These are phyloP conservation scores for Sphaceloma murrayae DNA, from an alignment of 2,329 filamentous ascomycete genomes.

Conservation along the genomic window DNA sequence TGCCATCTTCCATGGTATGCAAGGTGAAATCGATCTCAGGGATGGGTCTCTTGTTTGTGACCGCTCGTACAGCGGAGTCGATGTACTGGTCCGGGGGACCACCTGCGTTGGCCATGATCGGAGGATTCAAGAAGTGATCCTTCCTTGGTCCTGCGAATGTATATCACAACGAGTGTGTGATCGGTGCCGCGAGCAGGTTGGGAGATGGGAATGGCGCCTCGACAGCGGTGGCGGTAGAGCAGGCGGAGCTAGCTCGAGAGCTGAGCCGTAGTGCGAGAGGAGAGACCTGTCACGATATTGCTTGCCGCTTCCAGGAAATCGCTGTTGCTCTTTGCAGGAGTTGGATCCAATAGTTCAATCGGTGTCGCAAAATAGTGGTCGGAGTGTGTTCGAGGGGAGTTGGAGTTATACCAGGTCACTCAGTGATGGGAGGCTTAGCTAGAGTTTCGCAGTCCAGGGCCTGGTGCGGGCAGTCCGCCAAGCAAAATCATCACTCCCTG, in stretches of 20 bases:
- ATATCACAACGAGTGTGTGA: too few species aligned
- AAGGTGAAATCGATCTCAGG: slow-evolving; percentile 98
- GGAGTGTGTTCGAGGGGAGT: too few species aligned
- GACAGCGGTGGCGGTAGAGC: slow-evolving; percentile 1
- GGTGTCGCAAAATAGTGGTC: too few species aligned
- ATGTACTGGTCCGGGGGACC: slow-evolving; percentile 41
- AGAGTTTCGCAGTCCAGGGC: not conserved
- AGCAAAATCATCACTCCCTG: not conserved
- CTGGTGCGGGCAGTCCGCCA: slow-evolving; percentile 3
- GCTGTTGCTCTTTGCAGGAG: too few species aligned
- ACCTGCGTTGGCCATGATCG: slow-evolving; percentile 26
- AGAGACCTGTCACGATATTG: too few species aligned
- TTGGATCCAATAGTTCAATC: too few species aligned
- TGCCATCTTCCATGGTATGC: slow-evolving; percentile 96
- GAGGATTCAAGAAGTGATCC: not conserved
- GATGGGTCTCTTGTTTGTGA: slow-evolving; percentile 87
- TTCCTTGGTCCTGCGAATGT: too few species aligned
- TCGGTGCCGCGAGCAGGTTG: not conserved
- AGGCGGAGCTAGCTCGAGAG: slow-evolving; percentile 7
- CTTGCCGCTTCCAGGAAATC: too few species aligned
- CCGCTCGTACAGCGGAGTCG: slow-evolving; percentile 84
- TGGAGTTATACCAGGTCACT: too few species aligned
- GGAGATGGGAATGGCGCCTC: not conserved
- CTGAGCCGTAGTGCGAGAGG: too few species aligned
- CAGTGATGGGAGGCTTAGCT: not conserved